A percentile compares a stretch with the other conserved stretches of the same genome.
These are phyloP conservation scores for Polytrichum commune DNA, from an alignment of 225 moss, liverwort and hornwort species.

Conservation along the genomic window DNA sequence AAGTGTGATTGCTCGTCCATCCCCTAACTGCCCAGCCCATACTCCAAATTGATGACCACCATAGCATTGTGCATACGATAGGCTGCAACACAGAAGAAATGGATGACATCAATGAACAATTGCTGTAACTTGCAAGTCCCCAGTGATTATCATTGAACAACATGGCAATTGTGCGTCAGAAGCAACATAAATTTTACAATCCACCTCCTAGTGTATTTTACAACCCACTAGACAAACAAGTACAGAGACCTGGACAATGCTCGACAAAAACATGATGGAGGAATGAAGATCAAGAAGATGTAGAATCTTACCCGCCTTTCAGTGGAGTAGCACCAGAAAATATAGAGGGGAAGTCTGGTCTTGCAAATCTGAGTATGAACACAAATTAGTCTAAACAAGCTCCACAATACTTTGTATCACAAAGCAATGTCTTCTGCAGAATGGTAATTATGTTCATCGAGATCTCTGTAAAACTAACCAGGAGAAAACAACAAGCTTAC, in stretches of 20 bases:
- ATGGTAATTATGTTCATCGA: neutral
- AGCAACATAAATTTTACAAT: no score
- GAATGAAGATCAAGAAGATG: neutral
- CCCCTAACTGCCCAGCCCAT: slow-evolving; percentile 98
- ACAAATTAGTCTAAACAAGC: neutral
- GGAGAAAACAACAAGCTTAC: neutral
- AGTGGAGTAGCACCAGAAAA: slow-evolving; percentile 64
- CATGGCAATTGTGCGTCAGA: no score
- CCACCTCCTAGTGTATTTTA: no score
- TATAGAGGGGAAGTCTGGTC: slow-evolving; percentile 64
- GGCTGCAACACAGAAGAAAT: slow-evolving; percentile 28
- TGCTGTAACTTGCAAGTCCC: no score
- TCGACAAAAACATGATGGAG: neutral
- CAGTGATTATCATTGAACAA: no score
- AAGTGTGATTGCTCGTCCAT: slow-evolving; percentile 88
- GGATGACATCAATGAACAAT: no score
- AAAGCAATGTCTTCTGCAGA: neutral
- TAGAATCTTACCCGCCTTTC: slow-evolving; percentile 67
- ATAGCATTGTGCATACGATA: slow-evolving; percentile 90
- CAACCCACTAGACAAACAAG: no score
- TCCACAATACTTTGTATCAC: neutral
- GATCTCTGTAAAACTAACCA: neutral
- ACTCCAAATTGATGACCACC: slow-evolving; percentile 99
- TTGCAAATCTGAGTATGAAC: slow-evolving; percentile 54
- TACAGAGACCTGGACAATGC: no score